Evolutionary conservation across 768 basidiomycete genomes (phyloP).

Genomic region (Trametes villosa): DNA sequence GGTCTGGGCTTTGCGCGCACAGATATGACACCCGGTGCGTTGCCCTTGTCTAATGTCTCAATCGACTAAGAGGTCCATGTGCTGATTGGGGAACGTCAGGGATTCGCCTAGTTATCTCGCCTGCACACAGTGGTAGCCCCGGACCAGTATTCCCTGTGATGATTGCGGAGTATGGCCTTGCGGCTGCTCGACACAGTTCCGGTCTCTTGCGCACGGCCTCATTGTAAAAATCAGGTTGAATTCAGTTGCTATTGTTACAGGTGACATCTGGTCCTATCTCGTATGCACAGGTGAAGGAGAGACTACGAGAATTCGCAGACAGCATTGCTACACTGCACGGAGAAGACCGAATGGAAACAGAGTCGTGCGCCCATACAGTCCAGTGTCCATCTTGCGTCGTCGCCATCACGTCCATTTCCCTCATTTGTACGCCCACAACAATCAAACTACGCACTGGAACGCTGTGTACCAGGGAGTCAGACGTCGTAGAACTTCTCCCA

Average conservation of each 20-base stretch:
- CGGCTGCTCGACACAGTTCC: too few relatives aligned
- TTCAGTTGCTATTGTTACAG: not conserved
- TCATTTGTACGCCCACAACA: not conserved
- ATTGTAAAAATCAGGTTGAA: too few relatives aligned
- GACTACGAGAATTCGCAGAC: not conserved
- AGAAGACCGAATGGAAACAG: conserved; percentile 4
- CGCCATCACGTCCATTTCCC: not conserved
- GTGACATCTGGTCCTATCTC: not conserved
- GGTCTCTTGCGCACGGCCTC: too few relatives aligned
- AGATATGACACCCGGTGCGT: too few relatives aligned
- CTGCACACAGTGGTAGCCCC: too few relatives aligned
- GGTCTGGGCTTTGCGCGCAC: too few relatives aligned
- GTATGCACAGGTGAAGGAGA: not conserved
- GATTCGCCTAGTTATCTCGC: too few relatives aligned
- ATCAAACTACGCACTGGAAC: conserved; percentile 18
- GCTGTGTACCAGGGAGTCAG: not conserved
- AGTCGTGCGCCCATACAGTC: not conserved
- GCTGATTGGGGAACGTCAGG: too few relatives aligned
- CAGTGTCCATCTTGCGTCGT: not conserved
- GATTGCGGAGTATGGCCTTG: too few relatives aligned
- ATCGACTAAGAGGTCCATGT: too few relatives aligned
- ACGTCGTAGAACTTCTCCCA: not conserved
- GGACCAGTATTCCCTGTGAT: too few relatives aligned
- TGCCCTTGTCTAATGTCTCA: too few relatives aligned
- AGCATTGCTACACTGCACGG: conserved; percentile 3